Conservation (phyloP, 2,329 filamentous ascomycete genomes). For the Scopulariopsis brevicaulis region DNA sequence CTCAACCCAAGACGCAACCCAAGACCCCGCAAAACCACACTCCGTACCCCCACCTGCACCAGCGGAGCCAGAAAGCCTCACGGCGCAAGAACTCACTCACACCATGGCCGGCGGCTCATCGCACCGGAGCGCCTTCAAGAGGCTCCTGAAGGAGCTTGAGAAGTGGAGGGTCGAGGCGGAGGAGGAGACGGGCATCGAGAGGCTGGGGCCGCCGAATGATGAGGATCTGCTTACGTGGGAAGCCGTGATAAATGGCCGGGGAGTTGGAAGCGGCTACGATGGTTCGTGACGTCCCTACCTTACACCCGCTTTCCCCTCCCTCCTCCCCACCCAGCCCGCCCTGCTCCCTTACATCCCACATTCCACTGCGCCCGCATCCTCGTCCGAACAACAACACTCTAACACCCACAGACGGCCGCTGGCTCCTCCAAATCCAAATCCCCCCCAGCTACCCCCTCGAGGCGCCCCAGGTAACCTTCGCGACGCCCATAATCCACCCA, state of each 20-base stretch:
- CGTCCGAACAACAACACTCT: not conserved
- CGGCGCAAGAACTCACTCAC: not conserved
- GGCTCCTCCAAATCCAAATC: slow-evolving; percentile 69
- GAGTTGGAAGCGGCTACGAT: slow-evolving; percentile 43
- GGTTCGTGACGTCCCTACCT: slow-evolving; percentile 14
- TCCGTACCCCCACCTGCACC: not conserved
- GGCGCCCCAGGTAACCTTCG: slow-evolving; percentile 69
- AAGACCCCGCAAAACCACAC: not conserved
- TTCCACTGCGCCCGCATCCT: not conserved
- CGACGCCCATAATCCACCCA: slow-evolving; percentile 76
- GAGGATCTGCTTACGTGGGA: slow-evolving; percentile 47
- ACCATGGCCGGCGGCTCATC: slow-evolving; percentile 1
- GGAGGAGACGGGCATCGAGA: slow-evolving; percentile 43
- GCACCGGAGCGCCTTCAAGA: slow-evolving; percentile 31
- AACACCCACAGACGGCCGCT: slow-evolving; percentile 51
- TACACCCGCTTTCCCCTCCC: not conserved
- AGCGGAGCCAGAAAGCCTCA: not conserved
- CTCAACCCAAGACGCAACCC: not conserved
- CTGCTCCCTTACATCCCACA: not conserved
- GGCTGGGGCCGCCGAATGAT: slow-evolving; percentile 42
- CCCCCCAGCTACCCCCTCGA: slow-evolving; percentile 68
- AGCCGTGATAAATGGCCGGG: slow-evolving; percentile 47
- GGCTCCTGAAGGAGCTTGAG: slow-evolving; percentile 47
- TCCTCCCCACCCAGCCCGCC: not conserved
- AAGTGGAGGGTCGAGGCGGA: slow-evolving; percentile 36